Conservation (phyloP, 116 monocot genomes). For the Cymodocea nodosa region DNA sequence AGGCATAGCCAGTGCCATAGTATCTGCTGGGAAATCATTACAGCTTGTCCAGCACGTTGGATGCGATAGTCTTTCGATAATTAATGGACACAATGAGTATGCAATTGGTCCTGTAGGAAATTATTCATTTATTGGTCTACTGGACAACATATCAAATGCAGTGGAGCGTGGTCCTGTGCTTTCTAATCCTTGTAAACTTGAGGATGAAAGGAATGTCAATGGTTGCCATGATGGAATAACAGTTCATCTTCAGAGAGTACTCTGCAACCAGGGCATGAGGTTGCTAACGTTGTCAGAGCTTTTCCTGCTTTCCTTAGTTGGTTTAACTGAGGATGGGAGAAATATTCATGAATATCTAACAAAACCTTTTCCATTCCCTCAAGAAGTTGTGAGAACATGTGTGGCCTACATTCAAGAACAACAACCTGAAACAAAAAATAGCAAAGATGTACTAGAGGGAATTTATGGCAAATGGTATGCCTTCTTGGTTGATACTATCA, state of each 20-base stretch:
- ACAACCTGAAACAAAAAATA: constrained; percentile 6
- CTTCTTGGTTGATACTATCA: constrained; percentile 39
- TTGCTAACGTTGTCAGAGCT: constrained; percentile 63
- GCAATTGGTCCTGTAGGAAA: background rate
- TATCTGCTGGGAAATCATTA: constrained; percentile 98
- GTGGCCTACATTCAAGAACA: constrained; percentile 7
- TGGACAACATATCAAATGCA: background rate
- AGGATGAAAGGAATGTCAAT: constrained; percentile 9
- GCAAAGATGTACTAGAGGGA: constrained; percentile 10
- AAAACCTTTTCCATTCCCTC: constrained; percentile 3
- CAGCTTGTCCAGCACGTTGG: constrained; percentile 64
- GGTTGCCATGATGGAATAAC: constrained; percentile 1
- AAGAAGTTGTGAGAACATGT: constrained; percentile 19
- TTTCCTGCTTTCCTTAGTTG: constrained; percentile 66
- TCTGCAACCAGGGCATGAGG: constrained; percentile 17
- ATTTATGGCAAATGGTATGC: constrained; percentile 46
- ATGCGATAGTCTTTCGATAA: constrained; percentile 14
- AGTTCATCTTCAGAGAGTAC: constrained; percentile 10
- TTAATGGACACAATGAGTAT: constrained; percentile 4
- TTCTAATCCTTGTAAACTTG: constrained; percentile 4
- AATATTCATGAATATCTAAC: constrained; percentile 35
- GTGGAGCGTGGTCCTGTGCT: constrained; percentile 1
- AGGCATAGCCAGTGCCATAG: constrained; percentile 53
- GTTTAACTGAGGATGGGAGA: constrained; percentile 52
- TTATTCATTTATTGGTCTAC: background rate